Base-by-base conservation (phyloP, 352 stramenopile genomes). In the Phytophthora sojae region DNA sequence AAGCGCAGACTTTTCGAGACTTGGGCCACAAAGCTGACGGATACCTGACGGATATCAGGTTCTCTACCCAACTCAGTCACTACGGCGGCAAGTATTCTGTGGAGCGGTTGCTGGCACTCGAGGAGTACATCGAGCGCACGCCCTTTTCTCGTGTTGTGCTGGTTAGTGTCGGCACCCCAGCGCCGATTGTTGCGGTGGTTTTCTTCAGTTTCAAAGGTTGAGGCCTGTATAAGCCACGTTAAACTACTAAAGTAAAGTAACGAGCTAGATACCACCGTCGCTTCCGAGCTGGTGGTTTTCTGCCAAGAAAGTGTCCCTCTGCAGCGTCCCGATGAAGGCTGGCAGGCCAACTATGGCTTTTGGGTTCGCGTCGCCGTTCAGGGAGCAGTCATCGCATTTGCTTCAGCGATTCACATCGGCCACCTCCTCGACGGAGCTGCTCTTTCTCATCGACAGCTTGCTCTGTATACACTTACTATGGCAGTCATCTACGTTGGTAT, bases 31-130 rank as follows among this genome's bases (percentile, higher is more conserved):
- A 47, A 47, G 12, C 12, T 47, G 12, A 51, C 30, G 1, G 49
- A 32, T 55, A 11, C n/a, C 19, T 55, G 49, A 51, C 30, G 1
- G 49, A 32, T 55, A 11, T 30, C 19, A 37, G 49, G 19, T 35
- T 37, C 17, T 37, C 49, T 1, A 17, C 23, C 9, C 49, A 55
- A 6, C 14, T 55, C 23, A 26, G 23, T 26, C 23, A 26, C 23
- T 26, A 26, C n/a, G 47, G 47, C n/a, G 47, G 47, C 19, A 54
- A 54, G 15, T 49, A 54, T 15, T 54, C 49, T 3, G 23, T 54
- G 49, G 49, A 54, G 19, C 9, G 7, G 23, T 54, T 54, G 14
- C 21, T 54, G 25, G 25, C 25, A 26, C 25, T 26, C 25, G 25
- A 26, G 25, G 25, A 26, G 3, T 26, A 26, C 25, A 26, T 26